These are phyloP conservation scores for Bathelium albidoporum DNA, from an alignment of 495 filamentous ascomycete genomes.

Conservation along the genomic window DNA sequence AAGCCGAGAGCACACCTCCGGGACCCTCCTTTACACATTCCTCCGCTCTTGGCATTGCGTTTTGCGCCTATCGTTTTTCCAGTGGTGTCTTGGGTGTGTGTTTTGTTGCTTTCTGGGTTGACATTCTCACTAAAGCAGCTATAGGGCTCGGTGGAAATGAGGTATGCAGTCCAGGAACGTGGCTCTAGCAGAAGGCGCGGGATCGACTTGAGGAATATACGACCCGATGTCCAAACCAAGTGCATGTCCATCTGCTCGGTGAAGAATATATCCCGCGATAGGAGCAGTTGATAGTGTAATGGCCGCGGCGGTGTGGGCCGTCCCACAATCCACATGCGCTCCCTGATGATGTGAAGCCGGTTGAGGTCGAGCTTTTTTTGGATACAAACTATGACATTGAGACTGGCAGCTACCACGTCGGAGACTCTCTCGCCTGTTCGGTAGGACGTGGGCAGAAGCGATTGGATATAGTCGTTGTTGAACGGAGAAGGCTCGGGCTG, in stretches of 20 bases:
- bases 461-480: slow-evolving; percentile 17
- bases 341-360: slow-evolving; percentile 16
- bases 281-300: slow-evolving; percentile 38
- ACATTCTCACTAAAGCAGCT: neutral
- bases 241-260: slow-evolving; percentile 44
- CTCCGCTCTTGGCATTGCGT: neutral
- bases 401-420: neutral
- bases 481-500: slow-evolving; percentile 9
- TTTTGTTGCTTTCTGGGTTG: neutral
- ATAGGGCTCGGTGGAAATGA: neutral
- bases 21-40: neutral
- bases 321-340: slow-evolving; percentile 40
- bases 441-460: neutral
- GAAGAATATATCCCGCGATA: slow-evolving; percentile 34
- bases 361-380: slow-evolving; percentile 15
- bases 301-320: slow-evolving; percentile 37
- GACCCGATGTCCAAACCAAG: slow-evolving; percentile 43
- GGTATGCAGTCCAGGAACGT: slow-evolving; percentile 34
- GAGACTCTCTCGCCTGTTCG: neutral
- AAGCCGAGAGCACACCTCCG: slow-evolving; percentile 31
- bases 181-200: slow-evolving; percentile 40
- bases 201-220: slow-evolving; percentile 49
- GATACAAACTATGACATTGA: neutral
- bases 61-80: neutral
- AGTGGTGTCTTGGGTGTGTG: neutral